Evolutionary conservation across 2,329 filamentous ascomycete species (phyloP).

Genomic region (Exophiala lecanii-corni): DNA sequence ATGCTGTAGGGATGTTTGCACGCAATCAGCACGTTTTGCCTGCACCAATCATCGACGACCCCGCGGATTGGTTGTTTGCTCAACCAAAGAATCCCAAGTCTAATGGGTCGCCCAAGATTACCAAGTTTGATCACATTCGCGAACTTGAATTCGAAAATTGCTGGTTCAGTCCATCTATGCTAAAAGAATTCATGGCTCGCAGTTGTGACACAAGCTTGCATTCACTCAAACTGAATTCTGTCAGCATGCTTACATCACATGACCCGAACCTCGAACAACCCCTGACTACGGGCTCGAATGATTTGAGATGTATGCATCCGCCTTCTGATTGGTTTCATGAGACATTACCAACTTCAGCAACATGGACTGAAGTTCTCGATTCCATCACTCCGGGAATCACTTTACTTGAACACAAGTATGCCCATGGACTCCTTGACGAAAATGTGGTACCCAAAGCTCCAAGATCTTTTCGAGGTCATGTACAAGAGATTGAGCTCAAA

Average conservation of each 20-base stretch:
- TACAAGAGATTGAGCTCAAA: constrained; percentile 48
- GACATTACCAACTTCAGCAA: constrained; percentile 38
- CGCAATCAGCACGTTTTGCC: constrained; percentile 61
- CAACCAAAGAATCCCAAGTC: background rate
- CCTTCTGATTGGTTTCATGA: constrained; percentile 32
- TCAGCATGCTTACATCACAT: constrained; percentile 55
- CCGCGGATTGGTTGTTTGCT: constrained; percentile 15
- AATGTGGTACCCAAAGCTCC: constrained; percentile 11
- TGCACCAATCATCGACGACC: constrained; percentile 40
- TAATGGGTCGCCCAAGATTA: constrained; percentile 35
- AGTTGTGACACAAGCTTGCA: constrained; percentile 48
- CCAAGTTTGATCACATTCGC: constrained; percentile 54
- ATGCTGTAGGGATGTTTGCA: constrained; percentile 56
- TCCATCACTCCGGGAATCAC: constrained; percentile 46
- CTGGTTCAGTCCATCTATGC: constrained; percentile 59
- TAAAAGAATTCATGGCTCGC: constrained; percentile 48
- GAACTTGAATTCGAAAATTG: constrained; percentile 63
- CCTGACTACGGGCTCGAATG: constrained; percentile 10
- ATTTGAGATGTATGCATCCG: constrained; percentile 14
- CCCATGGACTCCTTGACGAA: constrained; percentile 25
- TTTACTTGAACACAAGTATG: constrained; percentile 33
- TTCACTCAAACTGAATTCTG: constrained; percentile 57
- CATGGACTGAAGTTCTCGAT: constrained; percentile 50
- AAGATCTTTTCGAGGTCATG: constrained; percentile 28
- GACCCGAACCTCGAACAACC: constrained; percentile 8